A percentile compares a stretch with the other conserved stretches of the same genome.
Conservation (phyloP, 768 basidiomycete species). For the Trametopsis cervina region DNA sequence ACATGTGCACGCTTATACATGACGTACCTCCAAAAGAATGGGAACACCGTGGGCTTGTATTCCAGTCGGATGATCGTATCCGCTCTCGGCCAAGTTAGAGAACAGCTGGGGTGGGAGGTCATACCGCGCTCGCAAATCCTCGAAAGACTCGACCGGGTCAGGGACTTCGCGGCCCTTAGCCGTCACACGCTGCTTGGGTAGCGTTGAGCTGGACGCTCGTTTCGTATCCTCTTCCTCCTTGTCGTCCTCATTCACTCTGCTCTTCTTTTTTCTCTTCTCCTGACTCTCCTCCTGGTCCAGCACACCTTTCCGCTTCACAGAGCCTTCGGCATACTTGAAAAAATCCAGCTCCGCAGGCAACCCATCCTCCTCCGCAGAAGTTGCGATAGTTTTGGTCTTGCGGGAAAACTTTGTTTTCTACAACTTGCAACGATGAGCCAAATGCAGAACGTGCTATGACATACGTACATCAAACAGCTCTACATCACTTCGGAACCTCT, state of each 20-base stretch:
- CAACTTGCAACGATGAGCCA: conserved; percentile 10
- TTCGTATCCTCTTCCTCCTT: conserved; percentile 18
- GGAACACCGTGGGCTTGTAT: conserved; percentile 80
- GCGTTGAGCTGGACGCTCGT: conserved; percentile 14
- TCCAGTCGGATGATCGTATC: conserved; percentile 65
- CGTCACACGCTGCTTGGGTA: conserved; percentile 55
- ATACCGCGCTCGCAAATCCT: conserved; percentile 51
- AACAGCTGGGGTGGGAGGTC: conserved; percentile 52
- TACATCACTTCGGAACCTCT: conserved; percentile 61
- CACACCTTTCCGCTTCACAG: conserved; percentile 44
- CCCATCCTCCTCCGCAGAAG: conserved; percentile 33
- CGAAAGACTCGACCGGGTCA: conserved; percentile 47
- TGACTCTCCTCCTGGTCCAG: conserved; percentile 8
- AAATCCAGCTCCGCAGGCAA: conserved; percentile 83
- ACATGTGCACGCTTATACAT: no score
- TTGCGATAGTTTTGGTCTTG: conserved; percentile 19
- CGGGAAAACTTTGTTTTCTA: conserved; percentile 23
- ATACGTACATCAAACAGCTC: conserved; percentile 57
- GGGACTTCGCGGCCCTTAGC: conserved; percentile 73
- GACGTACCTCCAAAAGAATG: conserved; percentile 66
- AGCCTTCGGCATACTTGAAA: conserved; percentile 75
- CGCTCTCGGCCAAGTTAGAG: conserved; percentile 53
- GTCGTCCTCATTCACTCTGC: conserved; percentile 12
- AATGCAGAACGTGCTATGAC: no score
- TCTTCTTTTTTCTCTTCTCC: conserved; percentile 21